Base-by-base conservation (phyloP, 106 monocot genomes). In the Dioscorea alata region DNA sequence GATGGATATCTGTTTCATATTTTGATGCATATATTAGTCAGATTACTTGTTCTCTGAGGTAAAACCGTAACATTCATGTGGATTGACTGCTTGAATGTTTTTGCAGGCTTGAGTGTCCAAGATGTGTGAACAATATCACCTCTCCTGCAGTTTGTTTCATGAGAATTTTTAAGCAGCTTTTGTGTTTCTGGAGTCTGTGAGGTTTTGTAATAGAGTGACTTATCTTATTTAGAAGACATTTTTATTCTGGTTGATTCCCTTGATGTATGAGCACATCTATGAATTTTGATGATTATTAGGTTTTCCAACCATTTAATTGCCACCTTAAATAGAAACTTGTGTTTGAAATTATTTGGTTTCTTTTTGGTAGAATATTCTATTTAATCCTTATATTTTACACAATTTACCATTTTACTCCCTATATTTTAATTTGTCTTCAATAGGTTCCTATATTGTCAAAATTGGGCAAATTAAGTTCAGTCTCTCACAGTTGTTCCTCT, bases 51-150 rank as follows among this genome's bases (percentile, higher is more conserved):
- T 56, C 4, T 13, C 12, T 24, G 21, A 1, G 12, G 13, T 25
- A 10, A 24, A 23, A 13, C 21, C n/a, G n/a, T n/a, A n/a, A n/a
- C n/a, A n/a, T n/a, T 60, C 24, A 24, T 12, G 24, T 12, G 60
- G 20, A 23, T 10, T 60, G 13, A 60, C 2, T 24, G 24, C 12
- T 23, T 60, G 8, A 13, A 23, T 22, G 23, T 13, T 9, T 60
- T 60, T 23, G 60, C 60, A 60, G 60, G 60, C 14, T 60, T 60
- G 23, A 60, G 60, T 24, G 60, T 60, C 23, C 60, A 60, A 12
- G 60, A 60, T 0, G 6, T 25, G 13, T 60, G 60, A 60, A 23
- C 6, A 60, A 12, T 0, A 60, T 23, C 9, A 56, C 19, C n/a
- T 56, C 54, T 13, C 54, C 1, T 56, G n/a, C 18, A 56, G 15